phyloP scores from a whole-genome alignment of 2,329 filamentous ascomycete species.

The Tetracladium maxilliforme region DNA sequence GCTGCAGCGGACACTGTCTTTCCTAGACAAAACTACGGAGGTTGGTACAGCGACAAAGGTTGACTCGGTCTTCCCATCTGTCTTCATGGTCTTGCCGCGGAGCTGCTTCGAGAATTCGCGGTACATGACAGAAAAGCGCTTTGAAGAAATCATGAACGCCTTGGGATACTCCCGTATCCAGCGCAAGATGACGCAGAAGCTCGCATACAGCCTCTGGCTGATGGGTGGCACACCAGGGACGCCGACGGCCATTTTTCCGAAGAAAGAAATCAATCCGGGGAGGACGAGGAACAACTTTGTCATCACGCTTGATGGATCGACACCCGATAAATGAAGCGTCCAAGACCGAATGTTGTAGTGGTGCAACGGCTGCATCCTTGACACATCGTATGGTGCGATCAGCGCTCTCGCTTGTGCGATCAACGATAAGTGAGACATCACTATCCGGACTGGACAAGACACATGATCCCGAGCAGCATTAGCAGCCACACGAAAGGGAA shows the following conservation, averaged over 20 bases:
- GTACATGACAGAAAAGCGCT: conserved; percentile 60
- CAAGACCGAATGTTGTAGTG: no score
- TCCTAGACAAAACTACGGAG: conserved; percentile 33
- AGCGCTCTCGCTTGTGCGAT: no score
- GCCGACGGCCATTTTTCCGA: conserved; percentile 35
- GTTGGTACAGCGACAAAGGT: conserved; percentile 8
- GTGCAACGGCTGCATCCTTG: no score
- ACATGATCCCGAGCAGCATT: no score
- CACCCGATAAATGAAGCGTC: not conserved
- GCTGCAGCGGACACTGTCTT: conserved; percentile 61
- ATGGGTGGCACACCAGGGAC: conserved; percentile 8
- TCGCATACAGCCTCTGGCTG: conserved; percentile 83
- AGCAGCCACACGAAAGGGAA: no score
- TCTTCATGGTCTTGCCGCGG: conserved; percentile 83
- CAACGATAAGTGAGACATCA: no score
- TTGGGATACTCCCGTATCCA: conserved; percentile 56
- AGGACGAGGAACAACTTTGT: conserved; percentile 79
- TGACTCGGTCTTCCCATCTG: conserved; percentile 38
- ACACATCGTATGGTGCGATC: no score
- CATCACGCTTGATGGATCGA: conserved; percentile 40
- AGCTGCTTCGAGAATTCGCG: conserved; percentile 83
- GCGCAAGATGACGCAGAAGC: conserved; percentile 64
- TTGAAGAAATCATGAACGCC: conserved; percentile 59
- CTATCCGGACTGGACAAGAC: no score
- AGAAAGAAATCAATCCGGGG: conserved; percentile 66